Percentiles rank a stretch among this genome's conserved stretches.
These are phyloP conservation scores for Leishmania gerbilli DNA, from an alignment of 208 protist species.

Conservation along the genomic window DNA sequence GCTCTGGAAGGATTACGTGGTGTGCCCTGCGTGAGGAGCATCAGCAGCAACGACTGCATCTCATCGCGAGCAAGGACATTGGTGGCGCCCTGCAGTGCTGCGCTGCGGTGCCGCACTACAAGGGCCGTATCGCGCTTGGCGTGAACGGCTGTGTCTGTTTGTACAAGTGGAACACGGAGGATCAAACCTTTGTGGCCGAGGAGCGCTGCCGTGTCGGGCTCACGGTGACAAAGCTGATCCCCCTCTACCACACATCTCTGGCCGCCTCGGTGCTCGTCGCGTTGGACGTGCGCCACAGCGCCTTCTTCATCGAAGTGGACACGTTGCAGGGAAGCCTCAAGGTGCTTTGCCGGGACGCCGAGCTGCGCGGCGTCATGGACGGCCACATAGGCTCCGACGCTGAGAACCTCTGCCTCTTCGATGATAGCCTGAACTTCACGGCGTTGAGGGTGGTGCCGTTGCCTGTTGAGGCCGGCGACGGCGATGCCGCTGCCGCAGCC, in stretches of 20 bases:
- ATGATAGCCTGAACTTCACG: conserved; percentile 71
- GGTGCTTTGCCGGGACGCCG: conserved; percentile 51
- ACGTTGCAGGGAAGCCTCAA: conserved; percentile 67
- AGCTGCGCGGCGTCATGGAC: conserved; percentile 70
- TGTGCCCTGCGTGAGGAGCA: conserved; percentile 23
- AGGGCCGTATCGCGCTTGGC: conserved; percentile 71
- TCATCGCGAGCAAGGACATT: conserved; percentile 55
- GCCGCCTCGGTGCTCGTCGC: conserved; percentile 49
- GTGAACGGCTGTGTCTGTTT: conserved; percentile 74
- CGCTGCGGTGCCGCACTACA: conserved; percentile 67
- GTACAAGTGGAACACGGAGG: conserved; percentile 65
- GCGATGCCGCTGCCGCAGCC: neutral
- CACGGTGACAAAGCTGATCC: conserved; percentile 63
- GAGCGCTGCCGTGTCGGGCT: conserved; percentile 64
- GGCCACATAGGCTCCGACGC: conserved; percentile 25
- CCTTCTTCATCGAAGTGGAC: conserved; percentile 65
- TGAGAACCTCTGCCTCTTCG: conserved; percentile 49
- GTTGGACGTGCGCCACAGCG: conserved; percentile 72
- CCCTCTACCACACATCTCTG: conserved; percentile 28
- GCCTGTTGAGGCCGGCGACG: conserved; percentile 8
- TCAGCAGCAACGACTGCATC: conserved; percentile 16
- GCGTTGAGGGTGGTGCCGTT: conserved; percentile 36
- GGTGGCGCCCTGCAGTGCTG: conserved; percentile 80
- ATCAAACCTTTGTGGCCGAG: conserved; percentile 72
- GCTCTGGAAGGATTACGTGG: conserved; percentile 69